These are phyloP conservation scores for Aspergillus costaricaensis DNA, from an alignment of 2,329 filamentous ascomycete genomes.

Conservation along the genomic window DNA sequence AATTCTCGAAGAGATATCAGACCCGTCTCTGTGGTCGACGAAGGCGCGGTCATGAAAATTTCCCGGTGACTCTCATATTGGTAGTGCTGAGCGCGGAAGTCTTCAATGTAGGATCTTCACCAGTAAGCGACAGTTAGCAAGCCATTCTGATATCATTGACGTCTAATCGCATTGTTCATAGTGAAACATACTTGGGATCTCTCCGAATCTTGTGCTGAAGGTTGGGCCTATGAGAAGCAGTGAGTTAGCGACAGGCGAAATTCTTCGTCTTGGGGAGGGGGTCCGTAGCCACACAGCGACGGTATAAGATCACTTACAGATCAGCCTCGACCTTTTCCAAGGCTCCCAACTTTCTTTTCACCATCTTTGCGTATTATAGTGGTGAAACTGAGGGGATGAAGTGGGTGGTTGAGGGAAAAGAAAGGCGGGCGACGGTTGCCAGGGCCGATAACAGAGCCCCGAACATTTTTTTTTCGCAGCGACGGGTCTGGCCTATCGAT, in stretches of 20 bases:
- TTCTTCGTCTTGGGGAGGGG: constrained; percentile 10
- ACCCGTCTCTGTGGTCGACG: constrained; percentile 73
- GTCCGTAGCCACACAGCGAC: neutral
- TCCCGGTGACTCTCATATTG: constrained; percentile 91
- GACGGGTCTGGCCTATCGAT: constrained; percentile 32
- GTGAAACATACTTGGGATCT: constrained; percentile 69
- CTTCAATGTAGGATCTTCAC: constrained; percentile 78
- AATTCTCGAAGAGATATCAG: constrained; percentile 85
- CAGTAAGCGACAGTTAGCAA: constrained; percentile 9
- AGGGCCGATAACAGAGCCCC: constrained; percentile 17
- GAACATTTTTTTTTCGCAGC: constrained; percentile 34
- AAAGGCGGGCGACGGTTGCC: constrained; percentile 56
- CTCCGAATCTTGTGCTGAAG: constrained; percentile 88
- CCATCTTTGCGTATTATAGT: constrained; percentile 54
- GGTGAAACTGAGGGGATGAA: constrained; percentile 56
- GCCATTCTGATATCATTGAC: constrained; percentile 50
- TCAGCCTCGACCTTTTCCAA: constrained; percentile 95
- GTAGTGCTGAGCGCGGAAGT: constrained; percentile 83
- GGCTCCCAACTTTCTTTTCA: constrained; percentile 85
- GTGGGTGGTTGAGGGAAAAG: constrained; percentile 67
- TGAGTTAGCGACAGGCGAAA: constrained; percentile 27
- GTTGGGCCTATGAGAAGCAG: constrained; percentile 61
- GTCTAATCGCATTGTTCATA: neutral
- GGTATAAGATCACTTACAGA: constrained; percentile 57
- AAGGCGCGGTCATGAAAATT: constrained; percentile 83